Conservation (phyloP, 2,329 filamentous ascomycete species). For the Microsporum ferrugineum region DNA sequence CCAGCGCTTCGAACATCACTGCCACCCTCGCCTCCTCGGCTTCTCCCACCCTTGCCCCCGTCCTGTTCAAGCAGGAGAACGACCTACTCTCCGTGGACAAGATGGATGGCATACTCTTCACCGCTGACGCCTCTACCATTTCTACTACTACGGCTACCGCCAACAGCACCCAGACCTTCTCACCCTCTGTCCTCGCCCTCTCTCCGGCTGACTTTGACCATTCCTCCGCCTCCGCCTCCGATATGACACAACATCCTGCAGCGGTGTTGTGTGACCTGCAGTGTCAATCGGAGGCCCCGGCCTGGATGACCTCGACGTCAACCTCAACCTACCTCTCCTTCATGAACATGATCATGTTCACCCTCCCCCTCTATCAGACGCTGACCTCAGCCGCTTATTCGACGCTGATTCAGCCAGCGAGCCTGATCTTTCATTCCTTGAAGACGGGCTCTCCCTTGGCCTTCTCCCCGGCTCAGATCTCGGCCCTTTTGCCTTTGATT, state of each 20-base stretch:
- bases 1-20: slow-evolving; percentile 6
- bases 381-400: slow-evolving; percentile 51
- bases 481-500: slow-evolving; percentile 43
- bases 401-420: slow-evolving; percentile 56
- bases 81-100: slow-evolving; percentile 33
- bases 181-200: slow-evolving; percentile 29
- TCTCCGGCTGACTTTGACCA: slow-evolving; percentile 31
- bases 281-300: slow-evolving; percentile 76
- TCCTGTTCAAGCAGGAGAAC: slow-evolving; percentile 35
- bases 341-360: slow-evolving; percentile 38
- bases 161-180: slow-evolving; percentile 15
- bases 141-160: not conserved
- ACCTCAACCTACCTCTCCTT: slow-evolving; percentile 38
- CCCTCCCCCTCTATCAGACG: slow-evolving; percentile 56
- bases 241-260: slow-evolving; percentile 99
- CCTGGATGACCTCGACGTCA: slow-evolving; percentile 30
- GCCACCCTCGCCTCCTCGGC: slow-evolving; percentile 26
- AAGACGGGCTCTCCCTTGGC: slow-evolving; percentile 64
- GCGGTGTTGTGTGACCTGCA: slow-evolving; percentile 99
- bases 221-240: slow-evolving; percentile 48
- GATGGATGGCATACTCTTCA: slow-evolving; percentile 14
- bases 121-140: slow-evolving; percentile 11
- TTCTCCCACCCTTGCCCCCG: slow-evolving; percentile 31
- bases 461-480: slow-evolving; percentile 44
- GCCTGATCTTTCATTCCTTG: slow-evolving; percentile 64